Evolutionary conservation across 176 grass and related monocot genomes (phyloP), one percentile per base, ranked within the genome.

Genomic region (Ensete glaucum): DNA sequence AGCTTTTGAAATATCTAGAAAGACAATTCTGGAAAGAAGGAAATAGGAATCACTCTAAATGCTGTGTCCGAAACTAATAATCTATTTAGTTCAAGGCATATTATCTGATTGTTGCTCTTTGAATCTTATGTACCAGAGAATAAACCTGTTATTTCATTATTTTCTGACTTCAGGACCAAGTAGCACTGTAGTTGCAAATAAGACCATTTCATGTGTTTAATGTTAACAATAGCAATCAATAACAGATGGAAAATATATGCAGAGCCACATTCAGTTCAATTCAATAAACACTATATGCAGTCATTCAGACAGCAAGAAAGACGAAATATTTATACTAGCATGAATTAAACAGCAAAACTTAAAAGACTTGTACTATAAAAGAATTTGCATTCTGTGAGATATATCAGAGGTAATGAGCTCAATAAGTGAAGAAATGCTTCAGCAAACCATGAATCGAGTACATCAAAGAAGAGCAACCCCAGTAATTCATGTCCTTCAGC

Each of bases 401-500:
- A 70, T 52, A 55, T 62, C 55, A 80, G 15, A 11, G 43, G 34
- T 34, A n/a, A 53, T 5, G 77, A 50, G 58, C 54, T 71, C 66
- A 59, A 53, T 8, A 14, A 27, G 25, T 82, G 58, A 66, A 65
- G 34, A 58, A 48, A 66, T 65, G 52, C 53, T 69, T 56, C 15
- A 65, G n/a, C 60, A 70, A 79, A 94, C 91, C 91, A 88, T 79
- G 83, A 90, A 82, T 87, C 87, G 75, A 94, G 81, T 69, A 85
- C 64, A 79, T 86, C 83, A 63, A 94, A 90, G 26, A 90, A 88
- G 74, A 76, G 85, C 77, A 94, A 64, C 25, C 91, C 87, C 49
- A 90, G 73, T 75, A 94, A 78, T 82, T 94, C 91, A 82, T 84
- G 75, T 54, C 91, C 91, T 83, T 82, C 80, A 82, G 82, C 87